Conservation (phyloP, 2,329 filamentous ascomycete species). For the Arthrobotrys entomopaga region DNA sequence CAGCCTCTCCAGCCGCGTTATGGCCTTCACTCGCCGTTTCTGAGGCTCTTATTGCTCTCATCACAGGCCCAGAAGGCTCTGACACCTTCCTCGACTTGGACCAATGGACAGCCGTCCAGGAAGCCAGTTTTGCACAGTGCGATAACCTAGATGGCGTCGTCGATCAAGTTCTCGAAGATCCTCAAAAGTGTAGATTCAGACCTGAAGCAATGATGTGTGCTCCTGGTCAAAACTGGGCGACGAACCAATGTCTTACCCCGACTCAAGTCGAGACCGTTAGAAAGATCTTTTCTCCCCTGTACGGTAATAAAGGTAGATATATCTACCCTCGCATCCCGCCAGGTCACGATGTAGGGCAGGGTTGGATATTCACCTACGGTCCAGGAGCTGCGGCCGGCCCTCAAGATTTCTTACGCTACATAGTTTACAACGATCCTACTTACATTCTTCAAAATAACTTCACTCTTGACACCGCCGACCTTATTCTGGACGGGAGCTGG, state of each 20-base stretch:
- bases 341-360: background rate
- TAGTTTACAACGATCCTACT: conserved; percentile 62
- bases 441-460: conserved; percentile 62
- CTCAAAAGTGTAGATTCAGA: conserved; percentile 60
- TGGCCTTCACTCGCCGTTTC: conserved; percentile 62
- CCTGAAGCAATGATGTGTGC: conserved; percentile 60
- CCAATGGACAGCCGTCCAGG: conserved; percentile 60
- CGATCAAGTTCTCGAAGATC: conserved; percentile 64
- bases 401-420: conserved; percentile 64
- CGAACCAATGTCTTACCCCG: conserved; percentile 59
- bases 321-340: conserved; percentile 57
- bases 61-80: conserved; percentile 57
- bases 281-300: conserved; percentile 60
- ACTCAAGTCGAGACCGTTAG: conserved; percentile 60
- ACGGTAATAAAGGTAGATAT: conserved; percentile 60
- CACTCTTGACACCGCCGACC: conserved; percentile 62
- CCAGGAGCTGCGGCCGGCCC: background rate
- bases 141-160: conserved; percentile 65
- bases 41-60: background rate
- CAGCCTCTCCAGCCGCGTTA: conserved; percentile 63
- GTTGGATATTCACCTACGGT: conserved; percentile 14
- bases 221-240: conserved; percentile 23
- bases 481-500: conserved; percentile 59
- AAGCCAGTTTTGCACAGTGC: conserved; percentile 65
- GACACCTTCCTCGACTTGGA: conserved; percentile 57